phyloP scores from a whole-genome alignment of 164 flowering plant genomes.

The Annona squamosa region DNA sequence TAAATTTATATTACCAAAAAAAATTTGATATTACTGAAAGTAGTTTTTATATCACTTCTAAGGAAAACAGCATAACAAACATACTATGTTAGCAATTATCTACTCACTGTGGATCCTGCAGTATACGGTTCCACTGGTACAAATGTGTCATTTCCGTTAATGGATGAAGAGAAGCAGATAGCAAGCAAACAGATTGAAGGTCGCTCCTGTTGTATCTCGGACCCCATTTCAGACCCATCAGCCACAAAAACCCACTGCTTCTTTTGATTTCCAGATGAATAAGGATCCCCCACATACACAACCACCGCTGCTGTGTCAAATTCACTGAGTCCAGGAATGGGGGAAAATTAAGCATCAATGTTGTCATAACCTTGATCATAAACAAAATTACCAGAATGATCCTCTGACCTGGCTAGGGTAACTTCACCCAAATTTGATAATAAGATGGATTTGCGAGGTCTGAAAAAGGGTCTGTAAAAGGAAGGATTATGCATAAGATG shows the following conservation, averaged over 20 bases:
- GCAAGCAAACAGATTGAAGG: slow-evolving; percentile 61
- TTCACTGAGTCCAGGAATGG: slow-evolving; percentile 45
- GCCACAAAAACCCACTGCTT: slow-evolving; percentile 93
- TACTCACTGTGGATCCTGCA: slow-evolving; percentile 68
- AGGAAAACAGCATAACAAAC: background rate
- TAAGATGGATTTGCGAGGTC: slow-evolving; percentile 51
- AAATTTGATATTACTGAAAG: background rate
- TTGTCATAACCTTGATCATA: slow-evolving; percentile 10
- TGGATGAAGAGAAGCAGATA: slow-evolving; percentile 59
- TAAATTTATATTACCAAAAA: background rate
- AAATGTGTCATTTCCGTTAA: slow-evolving; percentile 34
- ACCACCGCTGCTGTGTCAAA: slow-evolving; percentile 79
- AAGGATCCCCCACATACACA: slow-evolving; percentile 71
- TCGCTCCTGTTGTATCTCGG: slow-evolving; percentile 26
- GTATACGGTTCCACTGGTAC: slow-evolving; percentile 50
- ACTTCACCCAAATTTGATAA: slow-evolving; percentile 66
- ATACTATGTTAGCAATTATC: background rate
- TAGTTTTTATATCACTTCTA: background rate
- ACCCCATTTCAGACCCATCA: slow-evolving; percentile 45
- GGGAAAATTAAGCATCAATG: slow-evolving; percentile 13
- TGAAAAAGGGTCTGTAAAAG: slow-evolving; percentile 63
- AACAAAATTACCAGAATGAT: background rate
- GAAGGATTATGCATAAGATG: slow-evolving; percentile 4
- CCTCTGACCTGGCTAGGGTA: slow-evolving; percentile 64
- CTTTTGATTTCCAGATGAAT: slow-evolving; percentile 46